These are phyloP conservation scores for Coemansia sp. DNA, from an alignment of 192 early-diverging fungal genomes.

Conservation along the genomic window DNA sequence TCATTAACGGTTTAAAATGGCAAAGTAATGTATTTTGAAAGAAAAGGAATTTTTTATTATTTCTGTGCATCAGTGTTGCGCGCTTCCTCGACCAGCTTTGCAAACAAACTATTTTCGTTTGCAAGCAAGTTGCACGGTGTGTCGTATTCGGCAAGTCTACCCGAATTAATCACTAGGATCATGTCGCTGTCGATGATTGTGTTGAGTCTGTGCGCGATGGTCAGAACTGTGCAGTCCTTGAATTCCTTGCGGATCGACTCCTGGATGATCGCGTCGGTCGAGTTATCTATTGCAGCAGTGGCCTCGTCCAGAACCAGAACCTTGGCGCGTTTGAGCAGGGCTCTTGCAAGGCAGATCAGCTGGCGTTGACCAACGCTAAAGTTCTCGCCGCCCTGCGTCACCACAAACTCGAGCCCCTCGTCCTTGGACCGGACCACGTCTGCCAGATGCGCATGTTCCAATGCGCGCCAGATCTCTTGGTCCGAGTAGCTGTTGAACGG, in stretches of 20 bases:
- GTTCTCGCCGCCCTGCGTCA: constrained; percentile 66
- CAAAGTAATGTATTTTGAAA: no score
- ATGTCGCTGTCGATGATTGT: constrained; percentile 51
- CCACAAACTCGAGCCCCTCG: constrained; percentile 33
- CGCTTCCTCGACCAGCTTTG: constrained; percentile 64
- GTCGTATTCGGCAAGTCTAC: constrained; percentile 63
- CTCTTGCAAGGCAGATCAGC: constrained; percentile 79
- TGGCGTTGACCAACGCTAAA: constrained; percentile 85
- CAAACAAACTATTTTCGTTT: constrained; percentile 62
- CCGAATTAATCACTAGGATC: constrained; percentile 66
- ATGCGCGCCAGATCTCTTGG: constrained; percentile 62
- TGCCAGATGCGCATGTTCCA: constrained; percentile 62
- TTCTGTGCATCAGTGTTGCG: constrained; percentile 35
- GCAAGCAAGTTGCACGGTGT: constrained; percentile 58
- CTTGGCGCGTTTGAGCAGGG: constrained; percentile 69
- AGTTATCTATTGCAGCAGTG: constrained; percentile 52
- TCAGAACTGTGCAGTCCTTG: constrained; percentile 66
- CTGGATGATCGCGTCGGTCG: constrained; percentile 62
- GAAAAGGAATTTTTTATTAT: neutral
- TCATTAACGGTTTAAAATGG: no score
- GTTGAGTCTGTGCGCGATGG: constrained; percentile 70
- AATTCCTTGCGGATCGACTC: constrained; percentile 65
- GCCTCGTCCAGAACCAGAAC: constrained; percentile 74
- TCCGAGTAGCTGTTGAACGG: constrained; percentile 74
- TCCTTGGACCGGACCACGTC: constrained; percentile 25